Conservation (phyloP, 2,329 filamentous ascomycete species). For the Fusarium graminum region DNA sequence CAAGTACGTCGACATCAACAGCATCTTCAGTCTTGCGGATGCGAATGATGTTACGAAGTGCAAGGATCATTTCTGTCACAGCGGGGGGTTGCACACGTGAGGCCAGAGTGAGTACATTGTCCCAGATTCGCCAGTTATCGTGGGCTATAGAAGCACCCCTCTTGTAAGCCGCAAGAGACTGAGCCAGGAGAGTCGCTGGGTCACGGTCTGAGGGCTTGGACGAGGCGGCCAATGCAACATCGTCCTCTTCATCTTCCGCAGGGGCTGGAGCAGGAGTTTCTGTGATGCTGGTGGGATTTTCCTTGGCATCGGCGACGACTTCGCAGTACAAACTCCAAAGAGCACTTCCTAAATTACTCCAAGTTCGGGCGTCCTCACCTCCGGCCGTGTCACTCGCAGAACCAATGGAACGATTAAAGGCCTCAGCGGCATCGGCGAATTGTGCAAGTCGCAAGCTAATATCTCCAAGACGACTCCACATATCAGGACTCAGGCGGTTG, state of each 20-base stretch:
- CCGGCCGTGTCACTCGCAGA: slow-evolving; percentile 71
- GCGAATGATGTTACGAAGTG: slow-evolving; percentile 79
- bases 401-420: slow-evolving; percentile 85
- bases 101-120: slow-evolving; percentile 91
- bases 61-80: slow-evolving; percentile 80
- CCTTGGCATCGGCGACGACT: slow-evolving; percentile 57
- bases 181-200: slow-evolving; percentile 73
- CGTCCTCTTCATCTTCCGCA: slow-evolving; percentile 49
- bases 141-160: slow-evolving; percentile 85
- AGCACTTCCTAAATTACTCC: slow-evolving; percentile 93
- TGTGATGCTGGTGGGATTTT: slow-evolving; percentile 44
- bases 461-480: slow-evolving; percentile 93
- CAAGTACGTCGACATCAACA: slow-evolving; percentile 80
- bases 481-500: slow-evolving; percentile 83
- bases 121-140: slow-evolving; percentile 94
- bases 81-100: slow-evolving; percentile 81
- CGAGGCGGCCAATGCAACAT: slow-evolving; percentile 44
- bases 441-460: slow-evolving; percentile 82
- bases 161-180: slow-evolving; percentile 87
- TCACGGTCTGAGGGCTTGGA: slow-evolving; percentile 55
- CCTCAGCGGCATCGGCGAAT: slow-evolving; percentile 83
- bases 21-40: slow-evolving; percentile 83
- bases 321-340: slow-evolving; percentile 77
- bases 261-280: slow-evolving; percentile 38
- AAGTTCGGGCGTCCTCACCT: slow-evolving; percentile 89